Percentiles rank a stretch among this genome's conserved stretches.
Conservation (phyloP, 202 grass and related monocot species). For the Schoenoplectus tabernaemontani region DNA sequence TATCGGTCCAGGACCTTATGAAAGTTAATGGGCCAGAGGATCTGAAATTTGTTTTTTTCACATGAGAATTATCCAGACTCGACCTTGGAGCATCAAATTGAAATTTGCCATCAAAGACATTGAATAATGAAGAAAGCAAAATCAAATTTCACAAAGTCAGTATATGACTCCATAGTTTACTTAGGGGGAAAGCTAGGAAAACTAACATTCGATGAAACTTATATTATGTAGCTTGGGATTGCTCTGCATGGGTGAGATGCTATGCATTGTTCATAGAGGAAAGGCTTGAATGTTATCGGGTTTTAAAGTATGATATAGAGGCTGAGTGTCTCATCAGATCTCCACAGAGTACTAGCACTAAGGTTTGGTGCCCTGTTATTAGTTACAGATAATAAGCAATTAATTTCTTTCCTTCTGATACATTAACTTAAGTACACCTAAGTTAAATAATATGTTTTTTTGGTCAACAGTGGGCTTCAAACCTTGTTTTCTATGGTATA, state of each 20-base stretch:
- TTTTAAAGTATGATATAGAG: conserved; percentile 88
- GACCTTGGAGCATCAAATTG: not conserved
- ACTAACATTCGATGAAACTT: not conserved
- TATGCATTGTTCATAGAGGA: conserved; percentile 79
- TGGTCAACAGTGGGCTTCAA: not conserved
- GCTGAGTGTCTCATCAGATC: conserved; percentile 56
- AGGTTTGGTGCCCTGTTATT: conserved; percentile 28
- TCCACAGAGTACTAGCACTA: conserved; percentile 43
- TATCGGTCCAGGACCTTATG: not conserved
- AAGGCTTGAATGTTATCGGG: conserved; percentile 62
- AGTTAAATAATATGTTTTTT: not conserved
- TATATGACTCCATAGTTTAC: too few relatives aligned
- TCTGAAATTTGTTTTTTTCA: not conserved
- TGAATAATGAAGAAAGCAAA: not conserved
- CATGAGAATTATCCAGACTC: not conserved
- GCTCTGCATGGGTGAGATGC: conserved; percentile 78
- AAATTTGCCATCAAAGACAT: not conserved
- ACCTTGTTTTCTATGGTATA: not conserved
- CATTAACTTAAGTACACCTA: too few relatives aligned
- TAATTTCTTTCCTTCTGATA: not conserved
- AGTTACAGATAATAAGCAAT: not conserved
- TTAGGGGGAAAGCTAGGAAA: too few relatives aligned
- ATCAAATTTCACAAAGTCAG: not conserved
- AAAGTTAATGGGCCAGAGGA: not conserved
- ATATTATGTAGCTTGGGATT: conserved; percentile 79